phyloP scores from a whole-genome alignment of 352 stramenopile genomes.

The Pythium monospermum region DNA sequence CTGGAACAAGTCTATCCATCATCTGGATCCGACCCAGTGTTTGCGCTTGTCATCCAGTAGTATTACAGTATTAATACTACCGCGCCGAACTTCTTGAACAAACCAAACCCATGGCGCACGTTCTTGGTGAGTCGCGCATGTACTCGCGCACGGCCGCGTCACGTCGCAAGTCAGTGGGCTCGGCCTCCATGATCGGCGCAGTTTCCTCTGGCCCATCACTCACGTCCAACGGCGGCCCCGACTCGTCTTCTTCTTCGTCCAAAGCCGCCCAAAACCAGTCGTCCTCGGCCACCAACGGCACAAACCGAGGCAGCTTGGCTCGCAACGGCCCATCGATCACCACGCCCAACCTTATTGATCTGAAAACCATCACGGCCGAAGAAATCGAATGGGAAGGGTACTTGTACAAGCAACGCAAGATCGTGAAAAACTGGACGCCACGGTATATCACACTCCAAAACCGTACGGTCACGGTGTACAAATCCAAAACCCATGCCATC shows the following conservation, averaged over 20 bases:
- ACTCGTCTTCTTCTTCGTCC: slow-evolving; percentile 2
- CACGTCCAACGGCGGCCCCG: neutral
- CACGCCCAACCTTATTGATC: slow-evolving; percentile 80
- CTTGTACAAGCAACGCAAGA: slow-evolving; percentile 87
- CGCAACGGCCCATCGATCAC: slow-evolving; percentile 24
- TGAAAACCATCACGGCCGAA: slow-evolving; percentile 83
- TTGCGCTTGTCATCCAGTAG: too few species aligned
- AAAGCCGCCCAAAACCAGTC: neutral
- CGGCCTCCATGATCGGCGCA: slow-evolving; percentile 12
- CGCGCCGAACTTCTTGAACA: too few species aligned
- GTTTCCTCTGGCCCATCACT: neutral
- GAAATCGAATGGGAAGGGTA: slow-evolving; percentile 88
- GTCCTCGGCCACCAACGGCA: slow-evolving; percentile 1
- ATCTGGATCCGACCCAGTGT: too few species aligned
- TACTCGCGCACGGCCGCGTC: slow-evolving; percentile 13
- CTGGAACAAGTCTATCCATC: too few species aligned
- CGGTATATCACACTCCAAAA: slow-evolving; percentile 86
- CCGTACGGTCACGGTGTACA: slow-evolving; percentile 77
- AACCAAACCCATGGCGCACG: slow-evolving; percentile 25
- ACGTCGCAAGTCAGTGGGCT: slow-evolving; percentile 25
- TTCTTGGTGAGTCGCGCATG: slow-evolving; percentile 16
- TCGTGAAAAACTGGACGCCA: slow-evolving; percentile 87
- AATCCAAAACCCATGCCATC: slow-evolving; percentile 82
- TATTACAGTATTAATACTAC: too few species aligned
- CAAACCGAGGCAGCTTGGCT: slow-evolving; percentile 13